Conservation (phyloP, 176 grass and related monocot genomes). For the Neostapfia colusana region DNA sequence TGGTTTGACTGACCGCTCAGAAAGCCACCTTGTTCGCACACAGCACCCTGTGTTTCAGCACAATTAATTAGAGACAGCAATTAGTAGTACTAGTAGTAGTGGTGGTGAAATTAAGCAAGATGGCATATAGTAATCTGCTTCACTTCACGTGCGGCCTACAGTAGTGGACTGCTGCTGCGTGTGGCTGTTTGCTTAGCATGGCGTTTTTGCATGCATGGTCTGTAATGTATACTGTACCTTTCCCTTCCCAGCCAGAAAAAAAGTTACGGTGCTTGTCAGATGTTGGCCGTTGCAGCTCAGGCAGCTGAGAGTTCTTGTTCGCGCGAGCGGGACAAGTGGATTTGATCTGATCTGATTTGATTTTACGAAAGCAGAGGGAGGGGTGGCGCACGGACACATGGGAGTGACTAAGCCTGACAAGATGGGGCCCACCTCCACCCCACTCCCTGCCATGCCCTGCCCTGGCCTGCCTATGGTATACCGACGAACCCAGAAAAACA, state of each 20-base stretch:
- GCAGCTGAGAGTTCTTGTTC: too few species aligned
- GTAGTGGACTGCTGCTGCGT: neutral
- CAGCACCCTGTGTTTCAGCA: neutral
- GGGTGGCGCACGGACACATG: slow-evolving; percentile 39
- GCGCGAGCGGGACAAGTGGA: too few species aligned
- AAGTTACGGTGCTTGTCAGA: neutral
- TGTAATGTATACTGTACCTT: too few species aligned
- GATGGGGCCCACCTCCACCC: neutral
- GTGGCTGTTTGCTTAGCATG: too few species aligned
- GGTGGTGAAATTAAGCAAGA: too few species aligned
- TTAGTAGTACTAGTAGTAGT: too few species aligned
- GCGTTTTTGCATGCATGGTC: too few species aligned
- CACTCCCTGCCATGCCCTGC: neutral
- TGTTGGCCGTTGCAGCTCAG: too few species aligned
- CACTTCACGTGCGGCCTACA: neutral
- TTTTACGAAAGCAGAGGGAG: neutral
- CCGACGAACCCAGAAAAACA: too few species aligned
- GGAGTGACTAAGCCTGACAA: neutral
- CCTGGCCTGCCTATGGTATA: neutral
- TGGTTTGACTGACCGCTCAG: neutral
- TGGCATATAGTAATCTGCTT: too few species aligned
- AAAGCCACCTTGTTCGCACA: neutral
- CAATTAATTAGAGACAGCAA: neutral
- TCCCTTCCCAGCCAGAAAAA: neutral
- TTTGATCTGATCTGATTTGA: neutral